Conservation (phyloP, 768 basidiomycete species). For the Boletus sensibilis region DNA sequence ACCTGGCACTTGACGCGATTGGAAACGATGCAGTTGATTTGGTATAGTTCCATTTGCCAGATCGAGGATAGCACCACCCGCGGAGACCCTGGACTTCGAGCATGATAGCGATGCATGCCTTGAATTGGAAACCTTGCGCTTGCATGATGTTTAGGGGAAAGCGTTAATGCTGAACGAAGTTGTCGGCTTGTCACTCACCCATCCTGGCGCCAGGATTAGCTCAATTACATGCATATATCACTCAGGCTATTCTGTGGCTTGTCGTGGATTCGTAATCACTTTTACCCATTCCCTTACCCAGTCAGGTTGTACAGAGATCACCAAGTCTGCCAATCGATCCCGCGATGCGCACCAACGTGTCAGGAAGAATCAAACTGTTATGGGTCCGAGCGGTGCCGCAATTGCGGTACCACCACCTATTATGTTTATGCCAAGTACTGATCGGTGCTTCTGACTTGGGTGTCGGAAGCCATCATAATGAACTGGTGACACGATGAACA, state of each 20-base stretch:
- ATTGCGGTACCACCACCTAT: neutral
- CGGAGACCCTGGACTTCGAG: constrained; percentile 13
- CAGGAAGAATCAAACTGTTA: neutral
- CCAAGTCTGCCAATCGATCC: constrained; percentile 9
- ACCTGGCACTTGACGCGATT: neutral
- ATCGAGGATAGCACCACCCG: neutral
- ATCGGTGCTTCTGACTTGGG: constrained; percentile 17
- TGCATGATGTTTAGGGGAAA: neutral
- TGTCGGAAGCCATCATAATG: neutral
- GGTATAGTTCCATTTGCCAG: constrained; percentile 6
- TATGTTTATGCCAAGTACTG: neutral
- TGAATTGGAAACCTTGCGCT: neutral
- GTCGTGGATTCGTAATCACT: neutral
- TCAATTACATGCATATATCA: neutral
- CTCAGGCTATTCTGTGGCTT: neutral
- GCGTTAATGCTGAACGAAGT: neutral
- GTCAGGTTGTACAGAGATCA: neutral
- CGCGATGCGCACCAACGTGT: constrained; percentile 10
- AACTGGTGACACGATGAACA: neutral
- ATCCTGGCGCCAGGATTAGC: neutral
- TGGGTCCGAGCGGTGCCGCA: constrained; percentile 16
- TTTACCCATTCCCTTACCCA: neutral
- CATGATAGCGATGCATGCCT: neutral
- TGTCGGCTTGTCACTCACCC: neutral
- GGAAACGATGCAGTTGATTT: neutral